Base-by-base conservation (phyloP, 352 stramenopile species). In the Globisporangium okanoganense region DNA sequence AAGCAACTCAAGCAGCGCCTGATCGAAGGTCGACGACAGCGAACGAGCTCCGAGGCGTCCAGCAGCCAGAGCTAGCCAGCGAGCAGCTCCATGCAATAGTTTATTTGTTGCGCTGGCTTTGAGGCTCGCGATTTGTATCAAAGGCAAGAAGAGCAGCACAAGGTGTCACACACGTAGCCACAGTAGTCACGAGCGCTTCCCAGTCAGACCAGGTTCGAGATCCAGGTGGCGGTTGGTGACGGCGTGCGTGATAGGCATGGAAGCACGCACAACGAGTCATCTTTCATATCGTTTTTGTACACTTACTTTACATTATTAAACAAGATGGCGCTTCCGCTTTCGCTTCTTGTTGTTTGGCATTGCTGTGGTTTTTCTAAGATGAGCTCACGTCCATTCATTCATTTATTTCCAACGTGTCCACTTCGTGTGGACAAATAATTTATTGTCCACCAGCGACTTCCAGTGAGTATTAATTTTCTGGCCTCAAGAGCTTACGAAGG, bases 1-100 rank as follows among this genome's bases (percentile, higher is more conserved):
- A 79, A 79, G 20, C 80, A 90, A 65, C 73, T 82, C 53, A 92
- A 89, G 71, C 72, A 85, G 66, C 73, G 77, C 24, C 70, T 90
- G 58, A 76, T 92, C 20, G 73, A 92, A 69, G 76, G 68, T 25
- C 78, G 80, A 33, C 78, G 77, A 48, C 63, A 82, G 59, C 78
- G 82, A 24, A 66, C 60, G 25, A 61, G 60, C 52, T 66, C 60
- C 31, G 60, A 66, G 35, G 60, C 60, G 6, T 66, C 60, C 22
- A 66, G 60, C 51, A 66, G 60, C 44, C 52, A 61, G 44, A 66
- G 60, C 16, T 66, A 60, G 50, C 10, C 8, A 31, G 12, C 14
- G 33, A 10, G 18, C 2, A 18, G 13, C 5, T n/a, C 25, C 29
- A 9, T 58, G 20, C 24, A 58, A 50, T 59, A 59, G 53, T 61